Percentiles rank a stretch among this genome's conserved stretches.
Evolutionary conservation across 768 basidiomycete species (phyloP).

Genomic region (Termitomyces heimii): DNA sequence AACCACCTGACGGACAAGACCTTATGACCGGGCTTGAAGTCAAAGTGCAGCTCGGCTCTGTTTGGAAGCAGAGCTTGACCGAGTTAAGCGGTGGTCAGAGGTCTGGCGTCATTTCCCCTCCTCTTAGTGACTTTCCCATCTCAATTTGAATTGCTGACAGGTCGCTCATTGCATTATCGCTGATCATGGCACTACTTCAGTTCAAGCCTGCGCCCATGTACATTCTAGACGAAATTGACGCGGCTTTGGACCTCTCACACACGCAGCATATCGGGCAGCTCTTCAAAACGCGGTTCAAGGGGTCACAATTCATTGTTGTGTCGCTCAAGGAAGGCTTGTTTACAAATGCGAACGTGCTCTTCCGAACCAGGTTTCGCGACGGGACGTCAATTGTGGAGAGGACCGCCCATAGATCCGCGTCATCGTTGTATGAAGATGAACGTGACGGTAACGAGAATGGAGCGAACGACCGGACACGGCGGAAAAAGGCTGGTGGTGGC

Average conservation of each 20-base stretch:
- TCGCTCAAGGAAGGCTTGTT: conserved; percentile 95
- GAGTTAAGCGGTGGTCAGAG: conserved; percentile 97
- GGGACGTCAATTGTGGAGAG: conserved; percentile 90
- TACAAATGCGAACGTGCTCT: conserved; percentile 95
- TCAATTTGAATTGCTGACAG: conserved; percentile 31
- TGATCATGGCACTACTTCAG: conserved; percentile 98
- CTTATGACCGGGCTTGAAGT: conserved; percentile 95
- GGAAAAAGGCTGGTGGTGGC: conserved; percentile 23
- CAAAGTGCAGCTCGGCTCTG: conserved; percentile 89
- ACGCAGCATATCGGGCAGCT: conserved; percentile 97
- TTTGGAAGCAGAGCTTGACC: conserved; percentile 98
- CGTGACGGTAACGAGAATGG: conserved; percentile 21
- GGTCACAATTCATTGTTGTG: conserved; percentile 97
- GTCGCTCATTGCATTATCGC: conserved; percentile 93
- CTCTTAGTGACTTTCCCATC: background rate
- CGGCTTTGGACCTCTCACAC: conserved; percentile 92
- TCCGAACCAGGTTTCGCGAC: conserved; percentile 89
- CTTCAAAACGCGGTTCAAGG: conserved; percentile 97
- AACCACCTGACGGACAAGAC: conserved; percentile 90
- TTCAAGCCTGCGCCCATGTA: conserved; percentile 99
- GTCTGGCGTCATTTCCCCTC: conserved; percentile 34
- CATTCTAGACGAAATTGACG: conserved; percentile 98
- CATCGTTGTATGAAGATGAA: conserved; percentile 33
- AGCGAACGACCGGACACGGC: conserved; percentile 21
- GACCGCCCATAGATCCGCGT: conserved; percentile 61